Evolutionary conservation across 139 green algal species (phyloP).

Genomic region (Coccomyxa sp.): DNA sequence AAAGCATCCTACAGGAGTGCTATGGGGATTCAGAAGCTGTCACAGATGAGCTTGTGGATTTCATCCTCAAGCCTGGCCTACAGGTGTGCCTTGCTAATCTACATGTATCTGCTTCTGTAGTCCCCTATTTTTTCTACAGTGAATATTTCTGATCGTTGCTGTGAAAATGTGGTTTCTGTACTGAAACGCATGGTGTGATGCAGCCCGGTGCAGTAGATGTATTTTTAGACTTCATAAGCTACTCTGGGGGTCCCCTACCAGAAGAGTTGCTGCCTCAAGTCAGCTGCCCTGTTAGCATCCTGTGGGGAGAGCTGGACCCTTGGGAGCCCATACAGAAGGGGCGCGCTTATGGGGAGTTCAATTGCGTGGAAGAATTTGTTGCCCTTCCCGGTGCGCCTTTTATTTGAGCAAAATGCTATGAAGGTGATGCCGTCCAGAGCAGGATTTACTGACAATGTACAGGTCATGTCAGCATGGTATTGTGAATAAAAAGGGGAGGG

Average conservation of each 20-base stretch:
- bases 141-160: too few relatives aligned
- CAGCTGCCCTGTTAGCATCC: slow-evolving; percentile 36
- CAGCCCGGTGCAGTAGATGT: slow-evolving; percentile 81
- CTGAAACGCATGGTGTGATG: not conserved
- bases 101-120: too few relatives aligned
- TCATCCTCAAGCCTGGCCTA: slow-evolving; percentile 86
- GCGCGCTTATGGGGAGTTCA: slow-evolving; percentile 44
- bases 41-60: slow-evolving; percentile 87
- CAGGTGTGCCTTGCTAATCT: slow-evolving; percentile 16
- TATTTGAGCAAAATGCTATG: not conserved
- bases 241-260: slow-evolving; percentile 82
- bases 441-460: not conserved
- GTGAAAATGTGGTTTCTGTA: too few relatives aligned
- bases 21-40: slow-evolving; percentile 79
- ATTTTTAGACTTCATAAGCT: slow-evolving; percentile 98
- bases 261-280: slow-evolving; percentile 78
- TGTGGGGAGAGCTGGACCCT: slow-evolving; percentile 67
- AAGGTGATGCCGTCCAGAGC: not conserved
- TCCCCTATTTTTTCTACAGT: too few relatives aligned
- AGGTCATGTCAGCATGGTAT: not conserved
- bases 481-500: not conserved
- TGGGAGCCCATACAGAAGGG: slow-evolving; percentile 84
- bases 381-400: slow-evolving; percentile 46
- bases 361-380: slow-evolving; percentile 79
- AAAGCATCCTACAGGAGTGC: slow-evolving; percentile 83